These are phyloP conservation scores for Dillenia turbinata DNA, from an alignment of 164 flowering plant genomes.

Conservation along the genomic window DNA sequence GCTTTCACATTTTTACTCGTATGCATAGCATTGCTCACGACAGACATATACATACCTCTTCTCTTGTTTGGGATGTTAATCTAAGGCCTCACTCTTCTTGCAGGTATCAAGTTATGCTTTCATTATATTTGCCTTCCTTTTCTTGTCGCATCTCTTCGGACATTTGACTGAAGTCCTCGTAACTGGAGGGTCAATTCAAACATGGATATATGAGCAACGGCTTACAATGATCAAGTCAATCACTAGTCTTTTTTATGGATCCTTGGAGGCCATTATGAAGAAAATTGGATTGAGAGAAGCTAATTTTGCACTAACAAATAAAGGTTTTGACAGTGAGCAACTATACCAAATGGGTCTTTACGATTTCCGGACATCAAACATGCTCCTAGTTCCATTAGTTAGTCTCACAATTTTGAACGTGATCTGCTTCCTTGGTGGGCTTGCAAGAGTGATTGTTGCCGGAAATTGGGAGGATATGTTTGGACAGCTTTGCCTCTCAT, in stretches of 20 bases:
- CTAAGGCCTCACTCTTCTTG: neutral
- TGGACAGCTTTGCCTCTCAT: slow-evolving; percentile 18
- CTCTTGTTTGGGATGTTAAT: neutral
- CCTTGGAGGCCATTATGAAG: slow-evolving; percentile 17
- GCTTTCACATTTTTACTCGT: neutral
- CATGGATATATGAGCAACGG: slow-evolving; percentile 26
- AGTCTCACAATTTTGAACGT: slow-evolving; percentile 10
- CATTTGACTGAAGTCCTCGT: slow-evolving; percentile 21
- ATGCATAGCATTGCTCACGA: too few species aligned
- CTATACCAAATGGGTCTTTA: slow-evolving; percentile 16
- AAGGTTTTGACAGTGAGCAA: slow-evolving; percentile 11
- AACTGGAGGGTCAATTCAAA: slow-evolving; percentile 14
- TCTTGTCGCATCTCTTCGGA: slow-evolving; percentile 13
- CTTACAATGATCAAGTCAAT: slow-evolving; percentile 28
- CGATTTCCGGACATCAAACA: slow-evolving; percentile 15
- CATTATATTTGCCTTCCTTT: slow-evolving; percentile 8
- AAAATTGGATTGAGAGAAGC: slow-evolving; percentile 10
- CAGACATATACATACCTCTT: neutral
- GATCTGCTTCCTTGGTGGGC: slow-evolving; percentile 14
- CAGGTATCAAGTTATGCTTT: slow-evolving; percentile 26
- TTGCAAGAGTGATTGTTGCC: slow-evolving; percentile 6
- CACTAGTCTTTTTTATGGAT: slow-evolving; percentile 14
- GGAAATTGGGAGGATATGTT: slow-evolving; percentile 16
- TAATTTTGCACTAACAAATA: slow-evolving; percentile 19
- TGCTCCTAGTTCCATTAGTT: slow-evolving; percentile 10